These are phyloP conservation scores for Linnemannia schmuckeri DNA, from an alignment of 192 early-diverging fungal genomes.

Conservation along the genomic window DNA sequence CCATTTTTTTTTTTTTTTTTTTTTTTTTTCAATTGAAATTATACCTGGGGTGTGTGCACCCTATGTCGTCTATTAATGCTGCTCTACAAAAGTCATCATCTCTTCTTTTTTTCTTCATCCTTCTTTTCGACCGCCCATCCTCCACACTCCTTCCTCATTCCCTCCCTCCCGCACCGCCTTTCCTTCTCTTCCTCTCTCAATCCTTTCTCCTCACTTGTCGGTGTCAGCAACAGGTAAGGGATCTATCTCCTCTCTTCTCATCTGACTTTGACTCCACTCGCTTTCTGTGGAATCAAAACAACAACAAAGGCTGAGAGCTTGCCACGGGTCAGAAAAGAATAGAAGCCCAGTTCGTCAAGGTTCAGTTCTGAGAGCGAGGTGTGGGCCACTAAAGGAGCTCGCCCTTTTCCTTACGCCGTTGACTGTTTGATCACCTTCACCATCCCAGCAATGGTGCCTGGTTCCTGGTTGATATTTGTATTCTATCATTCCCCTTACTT, in stretches of 20 bases:
- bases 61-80: background rate
- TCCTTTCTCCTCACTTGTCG: background rate
- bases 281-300: background rate
- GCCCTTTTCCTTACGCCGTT: background rate
- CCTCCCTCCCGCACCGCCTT: too few relatives aligned
- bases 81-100: background rate
- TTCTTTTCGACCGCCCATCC: background rate
- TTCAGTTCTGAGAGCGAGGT: constrained; percentile 1
- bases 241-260: background rate
- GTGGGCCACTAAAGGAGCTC: background rate
- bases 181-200: background rate
- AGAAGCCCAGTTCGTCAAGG: background rate
- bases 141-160: too few relatives aligned
- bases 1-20: background rate
- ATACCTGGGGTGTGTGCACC: background rate
- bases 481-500: background rate
- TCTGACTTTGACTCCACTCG: background rate
- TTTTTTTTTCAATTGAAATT: background rate
- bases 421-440: background rate
- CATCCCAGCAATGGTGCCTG: background rate
- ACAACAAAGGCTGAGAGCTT: background rate
- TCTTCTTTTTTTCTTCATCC: background rate
- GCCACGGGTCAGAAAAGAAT: background rate
- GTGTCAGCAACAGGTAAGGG: background rate
- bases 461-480: background rate